Percentiles rank a stretch among this genome's conserved stretches.
These are phyloP conservation scores for Calycina herbarum DNA, from an alignment of 2,329 filamentous ascomycete genomes.

Conservation along the genomic window DNA sequence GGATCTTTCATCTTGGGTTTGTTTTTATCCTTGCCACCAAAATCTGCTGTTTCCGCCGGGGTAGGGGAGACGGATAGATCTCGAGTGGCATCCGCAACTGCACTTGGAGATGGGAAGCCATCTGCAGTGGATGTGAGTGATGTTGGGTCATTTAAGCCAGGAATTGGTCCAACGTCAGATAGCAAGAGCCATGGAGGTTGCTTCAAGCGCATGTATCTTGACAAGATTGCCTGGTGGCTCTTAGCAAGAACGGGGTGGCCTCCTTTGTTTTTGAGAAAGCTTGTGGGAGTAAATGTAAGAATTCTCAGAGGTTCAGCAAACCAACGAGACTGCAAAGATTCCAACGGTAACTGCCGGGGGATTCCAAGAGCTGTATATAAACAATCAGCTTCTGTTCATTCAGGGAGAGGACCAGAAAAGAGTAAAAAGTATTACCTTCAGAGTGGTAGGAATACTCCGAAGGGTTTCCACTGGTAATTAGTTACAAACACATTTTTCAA, in stretches of 20 bases:
- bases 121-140: conserved; percentile 32
- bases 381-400: conserved; percentile 23
- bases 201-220: conserved; percentile 64
- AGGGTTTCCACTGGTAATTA: conserved; percentile 28
- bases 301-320: conserved; percentile 68
- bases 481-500: conserved; percentile 16
- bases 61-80: conserved; percentile 58
- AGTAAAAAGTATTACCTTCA: conserved; percentile 31
- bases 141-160: conserved; percentile 37
- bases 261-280: conserved; percentile 60
- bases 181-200: conserved; percentile 62
- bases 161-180: conserved; percentile 58
- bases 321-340: conserved; percentile 64
- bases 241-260: conserved; percentile 63
- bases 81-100: conserved; percentile 41
- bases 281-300: conserved; percentile 52
- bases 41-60: conserved; percentile 62
- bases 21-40: conserved; percentile 34
- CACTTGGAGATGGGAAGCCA: conserved; percentile 43
- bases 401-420: conserved; percentile 9
- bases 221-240: conserved; percentile 61
- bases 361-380: conserved; percentile 48
- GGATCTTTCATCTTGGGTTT: conserved; percentile 53
- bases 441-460: conserved; percentile 30
- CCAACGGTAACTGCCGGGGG: conserved; percentile 58